Evolutionary conservation across 305 asterid genomes (phyloP).

Genomic region (Plantago coronopus): DNA sequence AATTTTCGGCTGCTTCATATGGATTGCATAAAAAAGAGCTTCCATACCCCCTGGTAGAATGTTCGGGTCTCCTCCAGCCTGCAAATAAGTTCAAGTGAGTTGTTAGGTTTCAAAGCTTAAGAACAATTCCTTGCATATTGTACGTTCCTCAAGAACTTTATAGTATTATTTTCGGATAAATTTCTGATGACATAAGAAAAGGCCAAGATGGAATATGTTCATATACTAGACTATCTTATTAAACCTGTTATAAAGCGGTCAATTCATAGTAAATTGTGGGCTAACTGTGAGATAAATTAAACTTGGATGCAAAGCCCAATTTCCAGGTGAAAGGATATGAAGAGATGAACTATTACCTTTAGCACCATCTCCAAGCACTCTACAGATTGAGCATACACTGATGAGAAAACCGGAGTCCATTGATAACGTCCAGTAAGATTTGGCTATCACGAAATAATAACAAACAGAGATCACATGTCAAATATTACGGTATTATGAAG

Average conservation of each 20-base stretch:
- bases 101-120: neutral
- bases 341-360: neutral
- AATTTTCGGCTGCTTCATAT: neutral
- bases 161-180: too few species aligned
- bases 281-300: neutral
- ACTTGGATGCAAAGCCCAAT: neutral
- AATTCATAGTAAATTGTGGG: too few species aligned
- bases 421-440: neutral
- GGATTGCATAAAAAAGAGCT: neutral
- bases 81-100: neutral
- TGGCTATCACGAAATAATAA: constrained; percentile 3
- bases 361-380: constrained; percentile 10
- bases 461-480: too few species aligned
- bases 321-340: neutral
- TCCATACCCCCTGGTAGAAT: neutral
- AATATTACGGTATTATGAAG: too few species aligned
- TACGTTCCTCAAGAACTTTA: neutral
- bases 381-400: neutral
- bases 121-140: neutral
- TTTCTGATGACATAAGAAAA: neutral
- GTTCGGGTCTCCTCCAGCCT: constrained; percentile 17
- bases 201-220: too few species aligned
- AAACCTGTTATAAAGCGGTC: too few species aligned
- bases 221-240: too few species aligned
- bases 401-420: neutral